Percentiles rank a stretch among this genome's conserved stretches.
These are phyloP conservation scores for Vachellia pachyceras DNA, from an alignment of 306 rosid species.

Conservation along the genomic window DNA sequence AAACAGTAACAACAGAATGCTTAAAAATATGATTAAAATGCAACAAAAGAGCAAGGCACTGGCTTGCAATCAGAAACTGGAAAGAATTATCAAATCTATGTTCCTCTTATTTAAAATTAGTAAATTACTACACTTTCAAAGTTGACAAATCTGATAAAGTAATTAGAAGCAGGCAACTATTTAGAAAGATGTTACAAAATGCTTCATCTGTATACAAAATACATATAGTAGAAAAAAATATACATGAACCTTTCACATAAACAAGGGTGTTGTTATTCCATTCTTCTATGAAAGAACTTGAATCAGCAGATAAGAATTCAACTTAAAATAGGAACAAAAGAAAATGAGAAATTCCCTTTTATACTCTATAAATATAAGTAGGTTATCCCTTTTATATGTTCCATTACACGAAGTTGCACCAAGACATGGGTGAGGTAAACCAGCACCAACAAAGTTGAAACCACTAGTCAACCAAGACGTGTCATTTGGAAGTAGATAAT, in stretches of 20 bases:
- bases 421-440: neutral
- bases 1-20: neutral
- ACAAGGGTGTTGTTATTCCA: neutral
- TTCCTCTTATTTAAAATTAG: neutral
- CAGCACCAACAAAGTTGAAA: slow-evolving; percentile 11
- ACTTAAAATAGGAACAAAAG: neutral
- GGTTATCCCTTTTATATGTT: slow-evolving; percentile 16
- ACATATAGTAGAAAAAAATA: neutral
- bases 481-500: neutral
- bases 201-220: neutral
- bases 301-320: neutral
- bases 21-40: slow-evolving; percentile 12
- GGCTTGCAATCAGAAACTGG: neutral
- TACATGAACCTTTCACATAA: neutral
- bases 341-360: neutral
- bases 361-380: neutral
- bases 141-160: neutral
- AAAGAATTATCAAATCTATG: neutral
- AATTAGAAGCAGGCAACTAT: neutral
- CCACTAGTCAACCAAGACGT: slow-evolving; percentile 6
- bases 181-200: neutral
- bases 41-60: neutral
- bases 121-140: neutral
- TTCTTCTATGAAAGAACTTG: neutral
- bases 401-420: neutral